Conservation (phyloP, 805 yeast genomes). For the Wickerhamiella qilinensis region DNA sequence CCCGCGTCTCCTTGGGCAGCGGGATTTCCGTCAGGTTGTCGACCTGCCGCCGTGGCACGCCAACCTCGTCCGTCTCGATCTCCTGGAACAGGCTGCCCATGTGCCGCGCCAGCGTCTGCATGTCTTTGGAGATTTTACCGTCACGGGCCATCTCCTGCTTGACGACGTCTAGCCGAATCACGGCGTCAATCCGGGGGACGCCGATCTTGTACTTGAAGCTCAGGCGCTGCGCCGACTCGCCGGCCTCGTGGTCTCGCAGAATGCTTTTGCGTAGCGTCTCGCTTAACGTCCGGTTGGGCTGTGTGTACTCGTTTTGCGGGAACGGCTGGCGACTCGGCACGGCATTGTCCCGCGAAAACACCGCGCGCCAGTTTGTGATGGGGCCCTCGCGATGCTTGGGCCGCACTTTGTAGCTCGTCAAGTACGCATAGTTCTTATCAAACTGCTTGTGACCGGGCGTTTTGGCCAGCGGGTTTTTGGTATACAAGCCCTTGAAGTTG, state of each 20-base stretch:
- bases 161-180: slow-evolving; percentile 47
- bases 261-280: slow-evolving; percentile 45
- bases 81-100: slow-evolving; percentile 74
- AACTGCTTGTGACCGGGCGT: slow-evolving; percentile 44
- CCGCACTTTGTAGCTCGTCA: slow-evolving; percentile 17
- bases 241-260: slow-evolving; percentile 35
- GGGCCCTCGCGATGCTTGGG: slow-evolving; percentile 16
- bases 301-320: slow-evolving; percentile 55
- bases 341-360: slow-evolving; percentile 12
- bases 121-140: slow-evolving; percentile 37
- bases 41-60: slow-evolving; percentile 22
- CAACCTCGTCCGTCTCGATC: slow-evolving; percentile 15
- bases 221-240: slow-evolving; percentile 51
- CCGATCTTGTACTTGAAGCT: slow-evolving; percentile 68
- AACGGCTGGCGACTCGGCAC: slow-evolving; percentile 42
- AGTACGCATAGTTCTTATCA: slow-evolving; percentile 31
- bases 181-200: slow-evolving; percentile 80
- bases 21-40: slow-evolving; percentile 93
- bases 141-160: slow-evolving; percentile 45
- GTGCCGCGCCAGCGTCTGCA: slow-evolving; percentile 39
- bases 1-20: slow-evolving; percentile 64
- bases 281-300: slow-evolving; percentile 47
- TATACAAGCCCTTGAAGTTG: slow-evolving; percentile 70
- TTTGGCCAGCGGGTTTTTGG: slow-evolving; percentile 48
- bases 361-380: slow-evolving; percentile 17